A percentile compares a stretch with the other conserved stretches of the same genome.
Evolutionary conservation across 1,284 basidiomycete genomes (phyloP).

Genomic region (Blastosporella zonata): DNA sequence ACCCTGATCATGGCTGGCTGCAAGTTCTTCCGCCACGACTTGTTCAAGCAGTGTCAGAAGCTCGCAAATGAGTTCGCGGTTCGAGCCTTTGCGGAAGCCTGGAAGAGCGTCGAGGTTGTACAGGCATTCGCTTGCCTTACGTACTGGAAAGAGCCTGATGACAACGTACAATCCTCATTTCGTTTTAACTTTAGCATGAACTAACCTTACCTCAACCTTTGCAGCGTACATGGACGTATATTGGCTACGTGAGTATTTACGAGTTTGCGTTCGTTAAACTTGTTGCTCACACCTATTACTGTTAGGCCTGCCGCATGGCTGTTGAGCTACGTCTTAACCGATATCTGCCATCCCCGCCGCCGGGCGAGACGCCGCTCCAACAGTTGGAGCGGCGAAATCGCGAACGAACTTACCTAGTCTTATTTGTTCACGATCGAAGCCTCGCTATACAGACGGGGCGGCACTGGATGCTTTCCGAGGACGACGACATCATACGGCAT

Average conservation of each 20-base stretch:
- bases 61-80: slow-evolving; percentile 69
- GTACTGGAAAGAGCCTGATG: slow-evolving; percentile 85
- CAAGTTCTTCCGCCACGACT: slow-evolving; percentile 77
- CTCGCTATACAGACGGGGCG: slow-evolving; percentile 80
- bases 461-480: slow-evolving; percentile 82
- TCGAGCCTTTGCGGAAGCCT: slow-evolving; percentile 72
- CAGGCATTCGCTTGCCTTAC: slow-evolving; percentile 83
- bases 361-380: slow-evolving; percentile 60
- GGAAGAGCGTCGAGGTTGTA: slow-evolving; percentile 77
- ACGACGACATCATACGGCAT: slow-evolving; percentile 70
- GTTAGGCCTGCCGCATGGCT: slow-evolving; percentile 80
- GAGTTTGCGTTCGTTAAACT: slow-evolving; percentile 7
- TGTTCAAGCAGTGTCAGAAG: slow-evolving; percentile 64
- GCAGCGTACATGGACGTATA: slow-evolving; percentile 80
- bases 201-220: slow-evolving; percentile 11
- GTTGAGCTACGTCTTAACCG: slow-evolving; percentile 76
- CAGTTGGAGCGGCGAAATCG: slow-evolving; percentile 72
- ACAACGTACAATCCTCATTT: slow-evolving; percentile 48
- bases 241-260: slow-evolving; percentile 62
- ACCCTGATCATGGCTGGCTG: slow-evolving; percentile 78
- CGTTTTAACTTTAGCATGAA: slow-evolving; percentile 8
- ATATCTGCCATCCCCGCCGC: slow-evolving; percentile 50
- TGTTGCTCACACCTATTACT: slow-evolving; percentile 14
- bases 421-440: slow-evolving; percentile 81
- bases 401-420: slow-evolving; percentile 78